Conservation (phyloP, 2,329 filamentous ascomycete species). For the Cladorrhinum sp. region DNA sequence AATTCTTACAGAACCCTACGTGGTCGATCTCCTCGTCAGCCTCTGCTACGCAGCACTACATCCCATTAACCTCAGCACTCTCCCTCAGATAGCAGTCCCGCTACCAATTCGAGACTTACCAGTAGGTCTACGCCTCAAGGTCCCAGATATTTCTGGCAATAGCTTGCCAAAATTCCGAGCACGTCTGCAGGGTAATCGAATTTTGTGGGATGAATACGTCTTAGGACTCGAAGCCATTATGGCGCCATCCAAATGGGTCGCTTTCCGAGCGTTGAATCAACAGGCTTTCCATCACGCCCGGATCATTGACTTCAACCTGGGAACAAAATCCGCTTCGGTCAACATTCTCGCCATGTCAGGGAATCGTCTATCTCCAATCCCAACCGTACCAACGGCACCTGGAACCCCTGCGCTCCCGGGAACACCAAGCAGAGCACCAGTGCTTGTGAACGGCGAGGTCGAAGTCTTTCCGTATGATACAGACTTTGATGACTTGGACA, state of each 20-base stretch:
- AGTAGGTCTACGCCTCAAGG: conserved; percentile 39
- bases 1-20: conserved; percentile 71
- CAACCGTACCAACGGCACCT: background rate
- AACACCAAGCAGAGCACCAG: background rate
- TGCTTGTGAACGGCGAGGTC: background rate
- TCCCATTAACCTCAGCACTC: background rate
- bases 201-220: conserved; percentile 12
- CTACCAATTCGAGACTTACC: conserved; percentile 45
- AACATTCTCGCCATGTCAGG: background rate
- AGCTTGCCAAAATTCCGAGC: background rate
- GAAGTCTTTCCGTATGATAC: conserved; percentile 45
- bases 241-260: conserved; percentile 19
- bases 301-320: conserved; percentile 21
- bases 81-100: conserved; percentile 4
- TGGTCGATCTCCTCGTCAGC: conserved; percentile 80
- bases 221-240: background rate
- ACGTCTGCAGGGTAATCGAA: background rate
- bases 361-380: background rate
- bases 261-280: conserved; percentile 10
- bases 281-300: conserved; percentile 4
- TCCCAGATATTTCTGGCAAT: conserved; percentile 24
- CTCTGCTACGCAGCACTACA: conserved; percentile 66
- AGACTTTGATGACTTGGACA: conserved; percentile 55
- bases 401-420: background rate
- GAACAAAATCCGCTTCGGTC: background rate